Evolutionary conservation across 768 basidiomycete genomes (phyloP).

Genomic region (Peribolospora kevripleyi): DNA sequence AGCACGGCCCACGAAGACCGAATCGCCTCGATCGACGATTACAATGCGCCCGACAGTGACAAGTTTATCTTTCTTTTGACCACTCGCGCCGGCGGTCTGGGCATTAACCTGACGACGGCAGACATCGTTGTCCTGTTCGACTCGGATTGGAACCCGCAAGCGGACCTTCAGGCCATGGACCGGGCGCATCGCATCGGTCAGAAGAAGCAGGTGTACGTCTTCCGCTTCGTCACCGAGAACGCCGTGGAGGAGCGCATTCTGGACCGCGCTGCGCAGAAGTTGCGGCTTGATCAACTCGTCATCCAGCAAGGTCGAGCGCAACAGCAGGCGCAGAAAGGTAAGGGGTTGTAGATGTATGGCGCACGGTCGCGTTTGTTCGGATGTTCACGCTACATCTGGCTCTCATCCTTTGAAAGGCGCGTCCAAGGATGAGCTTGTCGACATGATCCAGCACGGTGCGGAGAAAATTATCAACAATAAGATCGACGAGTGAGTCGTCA

Average conservation of each 20-base stretch:
- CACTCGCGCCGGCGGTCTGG: slow-evolving; percentile 85
- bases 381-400: not conserved
- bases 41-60: slow-evolving; percentile 78
- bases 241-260: slow-evolving; percentile 90
- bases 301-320: slow-evolving; percentile 85
- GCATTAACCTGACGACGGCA: slow-evolving; percentile 85
- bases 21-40: slow-evolving; percentile 85
- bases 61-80: slow-evolving; percentile 93
- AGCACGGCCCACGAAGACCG: slow-evolving; percentile 90
- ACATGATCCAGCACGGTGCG: slow-evolving; percentile 95
- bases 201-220: slow-evolving; percentile 92
- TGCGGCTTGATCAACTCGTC: slow-evolving; percentile 80
- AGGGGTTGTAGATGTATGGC: slow-evolving; percentile 8
- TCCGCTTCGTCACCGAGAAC: slow-evolving; percentile 85
- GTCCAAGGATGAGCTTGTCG: slow-evolving; percentile 73
- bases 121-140: slow-evolving; percentile 91
- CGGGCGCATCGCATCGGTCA: slow-evolving; percentile 90
- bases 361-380: not conserved
- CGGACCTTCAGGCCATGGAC: slow-evolving; percentile 85
- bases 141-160: slow-evolving; percentile 98
- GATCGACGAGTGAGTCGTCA: slow-evolving; percentile 21
- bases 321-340: slow-evolving; percentile 39
- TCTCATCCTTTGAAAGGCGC: not conserved
- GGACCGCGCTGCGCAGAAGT: slow-evolving; percentile 82
- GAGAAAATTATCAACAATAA: slow-evolving; percentile 76